Evolutionary conservation across 805 yeast species (phyloP), one percentile per base, ranked within the genome.

Genomic region (Hanseniaspora meyeri): DNA sequence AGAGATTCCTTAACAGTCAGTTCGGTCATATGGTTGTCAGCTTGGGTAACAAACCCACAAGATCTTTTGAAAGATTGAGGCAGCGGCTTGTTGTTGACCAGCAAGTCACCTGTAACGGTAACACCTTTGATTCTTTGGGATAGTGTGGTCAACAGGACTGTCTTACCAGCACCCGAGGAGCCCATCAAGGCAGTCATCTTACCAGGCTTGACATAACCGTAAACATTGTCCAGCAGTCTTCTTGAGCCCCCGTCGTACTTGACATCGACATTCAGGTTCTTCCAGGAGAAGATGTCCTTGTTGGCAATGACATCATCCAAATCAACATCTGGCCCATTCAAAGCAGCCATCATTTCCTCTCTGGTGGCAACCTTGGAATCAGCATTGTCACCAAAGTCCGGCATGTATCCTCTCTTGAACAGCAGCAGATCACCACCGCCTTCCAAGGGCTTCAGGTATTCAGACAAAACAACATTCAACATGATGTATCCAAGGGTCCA

Each of bases 111-210:
- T 38, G 87, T 77, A 43, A 85, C 77, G 17, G 79, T 81, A 68
- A 91, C 93, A 66, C 78, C 73, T 48, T 81, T 77, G 56, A 83
- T 78, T 67, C 91, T 77, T 64, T 82, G 85, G 20, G 88, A 82
- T 59, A 85, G 74, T 61, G 83, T 82, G 67, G 85, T 84, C 62
- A 85, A 73, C 58, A 85, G 71, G 3, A 91, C 85, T 24, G 93
- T 85, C 64, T 85, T 85, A 72, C 93, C 93, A 49, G 93, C 93
- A 72, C 93, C 93, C 37, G 91, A 85, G 54, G 83, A 85, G 64
- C 93, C 93, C 90, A 85, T 84, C 58, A 85, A 73, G 7, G 91
- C 91, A 45, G 90, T 84, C 68, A 85, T 73, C 58, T 85, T 83
- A 63, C 91, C 91, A 17, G 91, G 91, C 64, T 81, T 81, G 57